Evolutionary conservation across 2,329 filamentous ascomycete species (phyloP), one percentile per base, ranked within the genome.

Genomic region (Calonectria montana): DNA sequence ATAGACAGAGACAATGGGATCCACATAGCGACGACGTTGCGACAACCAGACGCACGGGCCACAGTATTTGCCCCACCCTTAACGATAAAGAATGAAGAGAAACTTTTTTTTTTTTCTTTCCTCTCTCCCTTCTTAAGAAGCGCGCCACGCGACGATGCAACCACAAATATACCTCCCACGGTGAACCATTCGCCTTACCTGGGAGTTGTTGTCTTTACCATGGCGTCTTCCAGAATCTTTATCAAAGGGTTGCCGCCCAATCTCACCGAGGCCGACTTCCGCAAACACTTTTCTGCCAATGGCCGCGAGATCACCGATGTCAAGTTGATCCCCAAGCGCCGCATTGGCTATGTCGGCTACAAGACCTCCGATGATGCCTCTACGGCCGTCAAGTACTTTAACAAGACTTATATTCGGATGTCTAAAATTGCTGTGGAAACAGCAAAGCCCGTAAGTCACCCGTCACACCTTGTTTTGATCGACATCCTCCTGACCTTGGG

Each of bases 281-380:
- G 91, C 81, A 95, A 94, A 81, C 96, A 98, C 85, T 99, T 99
- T 84, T 91, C 93, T 72, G 89, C 86, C 47, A 86, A 91, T 78
- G 93, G 92, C 73, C 91, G 91, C 74, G 87, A 93, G 74, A 91
- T 98, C 81, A 98, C 96, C 65, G 97, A 99, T 85, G 91, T 95
- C 79, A 97, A 97, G 88, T 90, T 98, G 81, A 94, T 98, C 81
- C 91, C 94, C 7, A 92, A 95, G 80, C 91, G 97, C 79, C 91
- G 96, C 77, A 98, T 99, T 84, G 97, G 96, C 78, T 99, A 98
- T 88, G 91, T 99, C 72, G 97, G 97, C 74, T 98, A 96, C 88
- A 96, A 94, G 85, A 94, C 91, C 64, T 87, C 93, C 16, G 91
- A 96, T 73, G 93, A 94, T 81, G 97, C 97, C 69, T 87, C 90